Percentiles rank a stretch among this genome's conserved stretches.
phyloP scores from a whole-genome alignment of 768 basidiomycete genomes.

The Polyporus arcularius region DNA sequence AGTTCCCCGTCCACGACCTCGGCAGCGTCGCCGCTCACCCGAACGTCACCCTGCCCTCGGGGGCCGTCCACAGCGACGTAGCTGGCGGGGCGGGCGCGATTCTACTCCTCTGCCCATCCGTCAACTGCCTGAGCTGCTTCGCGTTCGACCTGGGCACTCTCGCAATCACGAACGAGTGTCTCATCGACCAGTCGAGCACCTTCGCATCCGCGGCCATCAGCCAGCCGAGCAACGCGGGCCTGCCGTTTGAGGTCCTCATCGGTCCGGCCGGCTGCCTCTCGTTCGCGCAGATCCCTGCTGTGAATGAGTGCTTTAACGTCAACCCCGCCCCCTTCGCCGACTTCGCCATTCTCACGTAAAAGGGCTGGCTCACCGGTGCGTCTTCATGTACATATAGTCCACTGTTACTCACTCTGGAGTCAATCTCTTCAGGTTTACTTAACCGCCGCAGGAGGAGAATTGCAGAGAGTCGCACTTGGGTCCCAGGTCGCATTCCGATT shows the following conservation, averaged over 20 bases:
- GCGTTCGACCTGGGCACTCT: background rate
- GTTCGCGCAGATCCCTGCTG: constrained; percentile 3
- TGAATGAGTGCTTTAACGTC: constrained; percentile 14
- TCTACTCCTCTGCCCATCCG: constrained; percentile 1
- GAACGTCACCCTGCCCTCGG: background rate
- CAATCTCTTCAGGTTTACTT: no score
- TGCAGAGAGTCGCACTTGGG: no score
- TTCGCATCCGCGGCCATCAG: constrained; percentile 1
- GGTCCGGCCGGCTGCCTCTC: background rate
- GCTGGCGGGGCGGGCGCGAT: background rate
- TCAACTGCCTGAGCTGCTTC: constrained; percentile 2
- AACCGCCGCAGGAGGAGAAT: no score
- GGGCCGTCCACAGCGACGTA: background rate
- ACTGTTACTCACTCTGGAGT: no score
- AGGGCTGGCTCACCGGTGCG: background rate
- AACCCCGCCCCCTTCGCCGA: background rate
- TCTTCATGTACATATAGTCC: no score
- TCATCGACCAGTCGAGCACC: background rate
- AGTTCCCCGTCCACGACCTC: background rate
- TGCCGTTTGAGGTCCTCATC: constrained; percentile 11
- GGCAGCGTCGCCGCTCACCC: background rate
- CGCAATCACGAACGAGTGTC: background rate
- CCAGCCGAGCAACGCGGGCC: constrained; percentile 7
- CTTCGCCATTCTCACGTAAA: background rate
- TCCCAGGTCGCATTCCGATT: no score